Evolutionary conservation across 2,329 filamentous ascomycete species (phyloP), one percentile per base, ranked within the genome.

Genomic region (Trichoderma brevicompactum): DNA sequence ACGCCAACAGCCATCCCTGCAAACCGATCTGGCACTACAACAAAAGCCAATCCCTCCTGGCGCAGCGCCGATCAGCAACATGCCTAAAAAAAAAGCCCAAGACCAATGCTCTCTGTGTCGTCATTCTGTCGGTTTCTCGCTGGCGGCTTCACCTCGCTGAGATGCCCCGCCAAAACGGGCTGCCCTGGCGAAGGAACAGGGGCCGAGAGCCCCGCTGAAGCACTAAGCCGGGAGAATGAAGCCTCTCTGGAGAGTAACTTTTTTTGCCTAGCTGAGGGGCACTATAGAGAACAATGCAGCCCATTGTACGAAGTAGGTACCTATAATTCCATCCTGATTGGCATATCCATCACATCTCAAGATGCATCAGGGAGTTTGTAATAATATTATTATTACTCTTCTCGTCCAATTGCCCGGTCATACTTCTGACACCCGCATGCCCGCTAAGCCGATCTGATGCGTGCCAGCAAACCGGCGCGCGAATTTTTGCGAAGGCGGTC

Each of bases 401-500:
- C 5, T 5, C 23, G 23, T 28, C 23, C 23, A 28, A 28, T 28
- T 28, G 7, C 40, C 32, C 49, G 60, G 49, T 13, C 40, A 10
- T 15, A 46, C 13, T 54, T 54, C 41, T 63, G 28, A 49, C 60
- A 40, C 40, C 48, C 55, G 55, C 55, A 48, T 48, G 13, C 38
- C 48, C 49, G 56, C 61, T 56, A 64, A 64, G 61, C 61, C 61
- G 52, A 43, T 34, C 43, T 49, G 43, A 64, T 64, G 61, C 61
- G 48, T 44, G 41, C 50, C 43, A 54, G 38, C 54, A 44, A 50
- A 10, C 40, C 64, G 41, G 64, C 59, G 65, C 59, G 65, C 65
- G 65, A 66, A 64, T 66, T 64, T 64, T 56, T 46, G 65, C 65
- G 38, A 64, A 64, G 65, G 65, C 65, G 65, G 65, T 66, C 65